These are phyloP conservation scores for Herpotrichia juniperi DNA, from an alignment of 2,329 filamentous ascomycete species.

Conservation along the genomic window DNA sequence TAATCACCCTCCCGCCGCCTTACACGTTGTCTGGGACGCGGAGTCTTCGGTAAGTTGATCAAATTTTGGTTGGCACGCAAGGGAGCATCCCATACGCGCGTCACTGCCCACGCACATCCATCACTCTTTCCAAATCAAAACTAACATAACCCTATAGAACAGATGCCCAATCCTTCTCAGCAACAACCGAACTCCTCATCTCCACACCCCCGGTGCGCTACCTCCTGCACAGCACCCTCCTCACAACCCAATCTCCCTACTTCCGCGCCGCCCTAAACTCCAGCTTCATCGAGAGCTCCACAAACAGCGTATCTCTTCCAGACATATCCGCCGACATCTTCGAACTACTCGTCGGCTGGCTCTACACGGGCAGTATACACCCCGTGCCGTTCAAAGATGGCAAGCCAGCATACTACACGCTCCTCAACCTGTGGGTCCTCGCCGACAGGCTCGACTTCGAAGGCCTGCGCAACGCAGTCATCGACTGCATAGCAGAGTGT, in stretches of 20 bases:
- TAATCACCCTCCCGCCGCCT: constrained; percentile 24
- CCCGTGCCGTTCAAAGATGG: constrained; percentile 51
- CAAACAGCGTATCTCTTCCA: constrained; percentile 51
- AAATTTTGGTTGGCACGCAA: constrained; percentile 18
- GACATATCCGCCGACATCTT: constrained; percentile 54
- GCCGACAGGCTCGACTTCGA: constrained; percentile 56
- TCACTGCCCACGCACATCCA: not conserved
- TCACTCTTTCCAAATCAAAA: not conserved
- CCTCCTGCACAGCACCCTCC: constrained; percentile 55
- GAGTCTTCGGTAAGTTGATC: constrained; percentile 10
- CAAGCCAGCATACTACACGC: constrained; percentile 57
- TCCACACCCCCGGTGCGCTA: constrained; percentile 43
- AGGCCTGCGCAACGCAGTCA: constrained; percentile 51
- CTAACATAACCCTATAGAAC: constrained; percentile 29
- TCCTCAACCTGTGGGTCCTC: constrained; percentile 55
- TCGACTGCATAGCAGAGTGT: constrained; percentile 51
- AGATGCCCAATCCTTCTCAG: constrained; percentile 49
- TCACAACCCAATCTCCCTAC: constrained; percentile 56
- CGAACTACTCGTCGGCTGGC: constrained; percentile 58
- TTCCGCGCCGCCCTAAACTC: constrained; percentile 58
- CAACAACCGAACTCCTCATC: constrained; percentile 44
- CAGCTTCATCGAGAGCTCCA: constrained; percentile 52
- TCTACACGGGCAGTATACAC: constrained; percentile 52
- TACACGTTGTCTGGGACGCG: constrained; percentile 29
- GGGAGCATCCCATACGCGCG: constrained; percentile 11